Evolutionary conservation across 768 basidiomycete genomes (phyloP), one percentile per base, ranked within the genome.

Genomic region (Hypholoma fasciculare): DNA sequence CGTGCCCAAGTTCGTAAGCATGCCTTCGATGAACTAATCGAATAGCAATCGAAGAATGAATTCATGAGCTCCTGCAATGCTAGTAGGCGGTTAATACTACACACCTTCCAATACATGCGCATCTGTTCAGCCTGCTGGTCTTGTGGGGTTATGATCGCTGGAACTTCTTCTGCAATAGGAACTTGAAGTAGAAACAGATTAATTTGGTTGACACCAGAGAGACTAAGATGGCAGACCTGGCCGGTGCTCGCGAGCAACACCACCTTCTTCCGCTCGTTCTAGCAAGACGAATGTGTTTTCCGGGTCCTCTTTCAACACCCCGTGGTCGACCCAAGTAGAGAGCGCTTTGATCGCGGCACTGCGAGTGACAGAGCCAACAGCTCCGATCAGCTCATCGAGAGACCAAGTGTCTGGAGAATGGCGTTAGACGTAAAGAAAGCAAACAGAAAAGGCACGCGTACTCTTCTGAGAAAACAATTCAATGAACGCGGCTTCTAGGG

Each of bases 401-500:
- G 80, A 78, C 94, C 90, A 94, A 1, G 78, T 72, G 62, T 82
- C 90, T 93, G 54, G 54, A 27, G 12, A 8, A 27, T 27, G 16
- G 27, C 12, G 26, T 49, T 27, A 27, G 48, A n/a, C 16, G 23
- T 23, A 23, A 23, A 26, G 26, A 26, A 8, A 34, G 1, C 5
- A 7, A 16, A n/a, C 12, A 11, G 16, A 2, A 14, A n/a, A 2
- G 8, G 7, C 23, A 30, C 12, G 66, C 59, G 20, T 30, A 87
- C 93, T 76, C 70, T 87, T 83, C 57, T 86, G 78, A 0, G 86
- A 87, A 68, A 98, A 97, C 3, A 93, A 76, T 64, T 96, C 94
- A 49, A 96, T 86, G 58, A 96, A 84, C 1, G 93, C 90, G 8
- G 96, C 97, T 68, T 98, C 96, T 17, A 98, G 72, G 0, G 95